Evolutionary conservation across 148 eudicot genomes (phyloP).

Genomic region (Vaccinium vitisidaea): DNA sequence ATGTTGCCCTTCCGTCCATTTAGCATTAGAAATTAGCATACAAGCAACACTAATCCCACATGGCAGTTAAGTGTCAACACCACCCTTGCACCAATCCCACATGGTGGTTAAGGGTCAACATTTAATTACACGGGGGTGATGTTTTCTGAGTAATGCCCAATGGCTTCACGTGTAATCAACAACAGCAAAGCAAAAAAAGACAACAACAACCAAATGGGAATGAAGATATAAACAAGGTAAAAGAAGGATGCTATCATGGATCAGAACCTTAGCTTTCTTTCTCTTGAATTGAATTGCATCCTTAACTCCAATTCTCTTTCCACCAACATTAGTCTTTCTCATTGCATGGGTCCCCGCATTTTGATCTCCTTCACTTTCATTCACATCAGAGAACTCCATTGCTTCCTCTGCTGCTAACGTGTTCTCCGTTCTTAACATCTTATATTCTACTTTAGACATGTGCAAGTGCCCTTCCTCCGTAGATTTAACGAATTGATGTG

Average conservation of each 20-base stretch:
- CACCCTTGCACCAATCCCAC: not conserved
- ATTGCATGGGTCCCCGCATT: constrained; percentile 10
- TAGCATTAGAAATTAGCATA: not conserved
- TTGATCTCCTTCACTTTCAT: constrained; percentile 34
- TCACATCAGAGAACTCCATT: constrained; percentile 33
- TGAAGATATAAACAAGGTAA: not conserved
- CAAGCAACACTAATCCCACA: too few relatives aligned
- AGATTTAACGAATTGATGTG: constrained; percentile 45
- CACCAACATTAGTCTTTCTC: constrained; percentile 26
- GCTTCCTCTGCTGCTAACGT: constrained; percentile 24
- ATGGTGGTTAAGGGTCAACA: not conserved
- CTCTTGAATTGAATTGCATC: constrained; percentile 71
- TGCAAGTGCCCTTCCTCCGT: constrained; percentile 69
- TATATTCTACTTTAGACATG: constrained; percentile 53
- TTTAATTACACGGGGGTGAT: not conserved
- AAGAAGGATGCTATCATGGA: constrained; percentile 14
- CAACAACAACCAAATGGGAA: not conserved
- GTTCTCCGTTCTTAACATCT: constrained; percentile 41
- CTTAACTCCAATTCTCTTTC: constrained; percentile 35
- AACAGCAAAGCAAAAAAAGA: not conserved
- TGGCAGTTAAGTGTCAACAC: not conserved
- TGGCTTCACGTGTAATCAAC: not conserved
- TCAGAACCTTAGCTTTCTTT: constrained; percentile 69
- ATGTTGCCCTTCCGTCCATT: not conserved
- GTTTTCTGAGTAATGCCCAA: not conserved